Percentiles rank a stretch among this genome's conserved stretches.
Evolutionary conservation across 2,329 filamentous ascomycete species (phyloP).

Genomic region (Talaromyces sp.): DNA sequence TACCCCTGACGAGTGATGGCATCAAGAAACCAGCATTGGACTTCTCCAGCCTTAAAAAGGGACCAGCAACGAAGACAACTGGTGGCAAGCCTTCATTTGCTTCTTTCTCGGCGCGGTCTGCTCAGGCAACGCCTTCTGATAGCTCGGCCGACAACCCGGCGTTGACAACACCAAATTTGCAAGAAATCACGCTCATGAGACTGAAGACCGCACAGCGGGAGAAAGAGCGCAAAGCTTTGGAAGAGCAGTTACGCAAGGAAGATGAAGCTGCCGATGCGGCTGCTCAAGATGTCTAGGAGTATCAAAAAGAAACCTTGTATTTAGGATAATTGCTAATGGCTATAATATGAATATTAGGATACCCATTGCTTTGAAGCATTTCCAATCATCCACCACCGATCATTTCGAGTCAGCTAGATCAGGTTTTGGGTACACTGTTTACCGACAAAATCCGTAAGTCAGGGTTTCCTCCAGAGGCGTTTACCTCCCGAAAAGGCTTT

Average conservation of each 20-base stretch:
- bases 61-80: slow-evolving; percentile 21
- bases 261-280: slow-evolving; percentile 44
- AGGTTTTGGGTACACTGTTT: not conserved
- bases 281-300: slow-evolving; percentile 18
- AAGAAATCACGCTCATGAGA: slow-evolving; percentile 53
- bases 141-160: slow-evolving; percentile 20
- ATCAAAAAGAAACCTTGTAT: slow-evolving; percentile 1
- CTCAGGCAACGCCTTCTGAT: slow-evolving; percentile 1
- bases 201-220: slow-evolving; percentile 55
- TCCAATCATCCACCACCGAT: not conserved
- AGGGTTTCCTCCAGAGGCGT: not conserved
- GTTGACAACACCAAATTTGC: slow-evolving; percentile 37
- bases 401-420: not conserved
- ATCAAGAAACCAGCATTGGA: slow-evolving; percentile 29
- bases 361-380: slow-evolving; percentile 7
- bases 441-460: not conserved
- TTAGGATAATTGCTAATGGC: slow-evolving; percentile 3
- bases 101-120: slow-evolving; percentile 10
- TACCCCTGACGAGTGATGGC: not conserved
- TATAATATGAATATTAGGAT: slow-evolving; percentile 4
- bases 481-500: not conserved
- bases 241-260: slow-evolving; percentile 51
- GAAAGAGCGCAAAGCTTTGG: slow-evolving; percentile 51
- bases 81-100: slow-evolving; percentile 14
- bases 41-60: slow-evolving; percentile 33